A percentile compares a stretch with the other conserved stretches of the same genome.
Evolutionary conservation across 257 asterid genomes (phyloP).

Genomic region (Salvia hispanica): DNA sequence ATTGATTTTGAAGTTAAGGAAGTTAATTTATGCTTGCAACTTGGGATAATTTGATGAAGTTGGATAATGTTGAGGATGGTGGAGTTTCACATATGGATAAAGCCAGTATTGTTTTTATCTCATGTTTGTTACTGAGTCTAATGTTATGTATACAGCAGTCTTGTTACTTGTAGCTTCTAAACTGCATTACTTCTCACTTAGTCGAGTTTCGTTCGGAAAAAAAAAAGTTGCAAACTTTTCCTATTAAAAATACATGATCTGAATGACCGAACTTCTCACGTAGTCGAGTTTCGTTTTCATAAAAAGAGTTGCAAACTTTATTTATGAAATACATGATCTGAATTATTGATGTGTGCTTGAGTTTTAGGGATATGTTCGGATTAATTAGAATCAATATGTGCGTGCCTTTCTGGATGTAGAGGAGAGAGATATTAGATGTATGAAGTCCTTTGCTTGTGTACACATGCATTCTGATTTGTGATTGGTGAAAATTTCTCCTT

Average conservation of each 20-base stretch:
- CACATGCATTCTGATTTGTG: constrained; percentile 22
- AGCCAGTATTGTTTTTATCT: constrained; percentile 5
- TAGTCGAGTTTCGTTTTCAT: no score
- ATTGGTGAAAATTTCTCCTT: constrained; percentile 24
- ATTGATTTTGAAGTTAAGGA: not conserved
- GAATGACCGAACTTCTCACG: no score
- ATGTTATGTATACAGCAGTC: not conserved
- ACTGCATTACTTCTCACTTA: no score
- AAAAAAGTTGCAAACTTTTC: not conserved
- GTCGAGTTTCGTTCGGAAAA: not conserved
- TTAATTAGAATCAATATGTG: not conserved
- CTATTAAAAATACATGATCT: no score
- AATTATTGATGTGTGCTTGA: no score
- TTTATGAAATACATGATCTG: no score
- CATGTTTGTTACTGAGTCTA: not conserved
- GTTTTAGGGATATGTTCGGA: no score
- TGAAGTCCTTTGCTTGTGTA: constrained; percentile 4
- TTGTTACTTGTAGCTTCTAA: no score
- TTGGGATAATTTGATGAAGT: not conserved
- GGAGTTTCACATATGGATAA: not conserved
- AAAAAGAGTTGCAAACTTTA: no score
- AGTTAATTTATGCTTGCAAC: not conserved
- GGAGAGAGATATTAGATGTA: constrained; percentile 18
- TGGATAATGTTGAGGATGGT: not conserved
- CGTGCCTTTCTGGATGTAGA: constrained; percentile 8